phyloP scores from a whole-genome alignment of 164 flowering plant genomes.

The Magnolia sinica region DNA sequence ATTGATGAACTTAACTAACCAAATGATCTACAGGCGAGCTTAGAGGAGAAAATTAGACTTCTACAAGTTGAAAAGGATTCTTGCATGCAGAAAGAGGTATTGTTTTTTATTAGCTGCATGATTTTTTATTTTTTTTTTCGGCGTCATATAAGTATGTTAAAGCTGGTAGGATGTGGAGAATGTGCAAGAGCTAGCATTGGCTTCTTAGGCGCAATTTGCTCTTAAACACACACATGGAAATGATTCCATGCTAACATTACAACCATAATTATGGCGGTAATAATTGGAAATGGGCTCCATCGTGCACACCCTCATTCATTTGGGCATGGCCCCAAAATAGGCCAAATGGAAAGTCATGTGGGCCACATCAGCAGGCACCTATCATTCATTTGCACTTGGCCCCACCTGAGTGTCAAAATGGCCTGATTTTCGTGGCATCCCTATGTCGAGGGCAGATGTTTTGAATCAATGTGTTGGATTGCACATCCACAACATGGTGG shows the following conservation, averaged over 20 bases:
- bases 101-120: background rate
- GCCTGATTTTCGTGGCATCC: no score
- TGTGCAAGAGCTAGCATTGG: background rate
- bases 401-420: no score
- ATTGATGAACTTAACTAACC: background rate
- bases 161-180: background rate
- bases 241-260: background rate
- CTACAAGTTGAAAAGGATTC: conserved; percentile 26
- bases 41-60: conserved; percentile 7
- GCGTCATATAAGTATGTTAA: background rate
- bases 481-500: no score
- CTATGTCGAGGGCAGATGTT: no score
- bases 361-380: no score
- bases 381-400: no score
- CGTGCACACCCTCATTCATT: background rate
- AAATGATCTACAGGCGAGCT: background rate
- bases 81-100: conserved; percentile 38
- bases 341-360: no score
- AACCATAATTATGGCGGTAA: no score
- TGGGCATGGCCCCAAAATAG: no score
- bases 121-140: background rate
- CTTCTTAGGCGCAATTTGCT: no score
- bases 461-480: no score
- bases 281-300: background rate
- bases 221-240: no score